These are phyloP conservation scores for Jatropha podagrica DNA, from an alignment of 441 rosid genomes.

Conservation along the genomic window DNA sequence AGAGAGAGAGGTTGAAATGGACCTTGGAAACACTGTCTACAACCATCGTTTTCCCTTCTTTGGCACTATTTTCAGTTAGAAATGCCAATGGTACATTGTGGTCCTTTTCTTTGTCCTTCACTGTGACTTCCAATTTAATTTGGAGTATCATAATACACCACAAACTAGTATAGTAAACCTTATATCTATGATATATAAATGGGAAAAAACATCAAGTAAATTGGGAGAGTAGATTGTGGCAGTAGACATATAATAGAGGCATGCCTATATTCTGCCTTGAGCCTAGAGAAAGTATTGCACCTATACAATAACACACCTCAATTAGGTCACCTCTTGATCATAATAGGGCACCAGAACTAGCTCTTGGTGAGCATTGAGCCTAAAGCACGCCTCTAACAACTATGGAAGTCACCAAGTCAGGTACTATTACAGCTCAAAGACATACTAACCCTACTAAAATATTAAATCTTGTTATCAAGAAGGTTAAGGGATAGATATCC, in stretches of 20 bases:
- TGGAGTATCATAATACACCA: background rate
- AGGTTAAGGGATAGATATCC: background rate
- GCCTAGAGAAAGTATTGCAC: background rate
- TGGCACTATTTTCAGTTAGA: background rate
- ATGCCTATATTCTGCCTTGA: background rate
- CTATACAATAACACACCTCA: background rate
- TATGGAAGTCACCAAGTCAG: background rate
- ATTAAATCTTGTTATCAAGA: background rate
- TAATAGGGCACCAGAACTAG: background rate
- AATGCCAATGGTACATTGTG: background rate
- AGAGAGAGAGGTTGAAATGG: background rate
- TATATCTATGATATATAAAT: background rate
- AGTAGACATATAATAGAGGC: background rate
- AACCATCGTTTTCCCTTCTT: background rate
- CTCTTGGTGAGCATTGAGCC: background rate
- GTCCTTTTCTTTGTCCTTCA: background rate
- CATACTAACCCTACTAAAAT: background rate
- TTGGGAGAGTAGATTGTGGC: background rate
- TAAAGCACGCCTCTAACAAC: background rate
- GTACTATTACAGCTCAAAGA: background rate
- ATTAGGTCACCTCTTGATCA: background rate
- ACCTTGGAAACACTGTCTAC: background rate
- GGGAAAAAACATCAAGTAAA: background rate
- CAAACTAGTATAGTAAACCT: background rate
- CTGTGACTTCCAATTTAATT: background rate